Evolutionary conservation across 805 yeast species (phyloP).

Genomic region (Candida qinlingensis): DNA sequence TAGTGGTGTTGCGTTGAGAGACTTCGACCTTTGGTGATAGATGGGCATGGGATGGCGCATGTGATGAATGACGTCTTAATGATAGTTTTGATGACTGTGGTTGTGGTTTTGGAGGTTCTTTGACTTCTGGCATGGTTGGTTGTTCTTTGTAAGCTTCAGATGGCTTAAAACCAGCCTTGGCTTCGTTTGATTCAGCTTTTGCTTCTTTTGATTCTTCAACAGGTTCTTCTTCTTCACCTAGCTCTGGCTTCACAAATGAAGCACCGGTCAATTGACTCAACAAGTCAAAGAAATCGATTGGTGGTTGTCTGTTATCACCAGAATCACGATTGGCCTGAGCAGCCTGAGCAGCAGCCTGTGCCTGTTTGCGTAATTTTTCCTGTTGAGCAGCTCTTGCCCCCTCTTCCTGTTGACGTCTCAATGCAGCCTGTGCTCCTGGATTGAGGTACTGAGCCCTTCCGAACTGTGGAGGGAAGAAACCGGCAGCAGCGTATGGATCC

Average conservation of each 20-base stretch:
- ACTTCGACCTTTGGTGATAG: conserved; percentile 26
- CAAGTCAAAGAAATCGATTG: conserved; percentile 1
- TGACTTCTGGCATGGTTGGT: not conserved
- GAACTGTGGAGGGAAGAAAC: conserved; percentile 1
- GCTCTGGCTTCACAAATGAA: not conserved
- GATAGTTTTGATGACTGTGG: conserved; percentile 6
- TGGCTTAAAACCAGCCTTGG: not conserved
- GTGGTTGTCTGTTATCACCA: not conserved
- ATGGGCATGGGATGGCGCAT: conserved; percentile 17
- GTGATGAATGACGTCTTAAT: conserved; percentile 21
- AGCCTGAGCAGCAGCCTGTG: not conserved
- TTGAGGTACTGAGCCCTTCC: not conserved
- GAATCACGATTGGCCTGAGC: not conserved
- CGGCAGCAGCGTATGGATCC: conserved; percentile 4
- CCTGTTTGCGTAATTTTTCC: not conserved
- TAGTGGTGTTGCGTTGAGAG: conserved; percentile 21
- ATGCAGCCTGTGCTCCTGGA: not conserved
- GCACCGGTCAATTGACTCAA: conserved; percentile 3
- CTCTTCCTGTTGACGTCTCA: not conserved
- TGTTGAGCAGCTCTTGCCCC: not conserved
- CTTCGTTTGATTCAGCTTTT: not conserved
- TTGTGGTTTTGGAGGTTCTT: conserved; percentile 1
- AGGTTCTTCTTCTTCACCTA: not conserved
- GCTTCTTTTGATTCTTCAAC: not conserved
- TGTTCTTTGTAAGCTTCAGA: not conserved